Evolutionary conservation across 2,329 filamentous ascomycete species (phyloP).

Genomic region (Phaeomoniella chlamydospora): DNA sequence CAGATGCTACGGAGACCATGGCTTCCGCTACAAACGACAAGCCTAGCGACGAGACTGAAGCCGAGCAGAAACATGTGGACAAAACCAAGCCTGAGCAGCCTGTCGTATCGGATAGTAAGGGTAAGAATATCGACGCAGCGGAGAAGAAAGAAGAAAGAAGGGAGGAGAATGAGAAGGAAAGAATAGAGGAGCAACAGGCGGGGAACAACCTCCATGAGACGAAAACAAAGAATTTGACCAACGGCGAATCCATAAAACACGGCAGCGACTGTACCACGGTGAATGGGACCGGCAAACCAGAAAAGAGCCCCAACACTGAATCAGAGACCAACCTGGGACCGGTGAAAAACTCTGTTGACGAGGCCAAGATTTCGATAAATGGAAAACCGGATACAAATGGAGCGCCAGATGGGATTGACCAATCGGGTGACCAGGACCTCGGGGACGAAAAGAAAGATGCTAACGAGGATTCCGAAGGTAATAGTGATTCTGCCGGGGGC

Average conservation of each 20-base stretch:
- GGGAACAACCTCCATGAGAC: neutral
- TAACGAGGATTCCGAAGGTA: neutral
- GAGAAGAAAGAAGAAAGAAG: neutral
- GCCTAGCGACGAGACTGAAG: slow-evolving; percentile 1
- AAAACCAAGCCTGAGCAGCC: neutral
- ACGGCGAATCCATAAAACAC: neutral
- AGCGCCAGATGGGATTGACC: too few species aligned
- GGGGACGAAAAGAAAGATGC: neutral
- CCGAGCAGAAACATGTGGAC: slow-evolving; percentile 1
- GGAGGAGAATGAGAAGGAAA: neutral
- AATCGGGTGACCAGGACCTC: too few species aligned
- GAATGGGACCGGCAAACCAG: neutral
- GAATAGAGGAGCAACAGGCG: neutral
- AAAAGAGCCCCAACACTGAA: neutral
- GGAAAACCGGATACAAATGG: neutral
- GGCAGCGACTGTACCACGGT: too few species aligned
- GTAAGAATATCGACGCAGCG: neutral
- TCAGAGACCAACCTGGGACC: neutral
- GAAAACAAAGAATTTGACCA: neutral
- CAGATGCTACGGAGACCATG: neutral
- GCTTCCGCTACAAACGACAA: neutral
- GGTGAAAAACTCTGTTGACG: neutral
- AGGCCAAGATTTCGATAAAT: neutral
- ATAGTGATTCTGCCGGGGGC: neutral
- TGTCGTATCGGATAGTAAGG: neutral